A percentile compares a stretch with the other conserved stretches of the same genome.
These are phyloP conservation scores for Coniochaeta sp. DNA, from an alignment of 2,329 filamentous ascomycete genomes.

Conservation along the genomic window DNA sequence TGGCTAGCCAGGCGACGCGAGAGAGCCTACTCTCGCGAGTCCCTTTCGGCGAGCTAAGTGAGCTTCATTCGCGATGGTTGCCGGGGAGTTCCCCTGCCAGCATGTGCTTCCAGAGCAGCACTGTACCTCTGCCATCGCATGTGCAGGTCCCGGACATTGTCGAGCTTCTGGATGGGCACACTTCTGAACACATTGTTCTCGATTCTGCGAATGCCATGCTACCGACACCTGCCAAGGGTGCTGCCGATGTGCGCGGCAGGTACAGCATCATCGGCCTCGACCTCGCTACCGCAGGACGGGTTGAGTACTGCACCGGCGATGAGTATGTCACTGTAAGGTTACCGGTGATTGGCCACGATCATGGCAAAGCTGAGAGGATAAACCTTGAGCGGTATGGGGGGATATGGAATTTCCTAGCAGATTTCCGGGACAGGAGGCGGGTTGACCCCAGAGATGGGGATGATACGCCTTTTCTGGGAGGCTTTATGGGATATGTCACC, in stretches of 20 bases:
- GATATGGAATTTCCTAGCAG: constrained; percentile 44
- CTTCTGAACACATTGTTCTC: constrained; percentile 43
- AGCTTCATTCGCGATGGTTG: constrained; percentile 3
- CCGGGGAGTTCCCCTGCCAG: constrained; percentile 11
- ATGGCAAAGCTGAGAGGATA: constrained; percentile 16
- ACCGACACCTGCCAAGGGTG: constrained; percentile 26
- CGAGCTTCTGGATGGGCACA: constrained; percentile 34
- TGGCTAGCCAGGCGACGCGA: constrained; percentile 23
- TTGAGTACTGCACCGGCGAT: constrained; percentile 51
- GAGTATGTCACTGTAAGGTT: constrained; percentile 24
- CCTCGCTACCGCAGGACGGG: constrained; percentile 43
- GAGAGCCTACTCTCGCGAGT: constrained; percentile 23
- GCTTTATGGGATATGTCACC: constrained; percentile 76
- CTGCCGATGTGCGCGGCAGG: constrained; percentile 43
- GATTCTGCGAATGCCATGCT: constrained; percentile 51
- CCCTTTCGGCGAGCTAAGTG: neutral
- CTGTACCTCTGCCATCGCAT: constrained; percentile 34
- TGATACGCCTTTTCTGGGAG: constrained; percentile 63
- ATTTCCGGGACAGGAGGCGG: constrained; percentile 29
- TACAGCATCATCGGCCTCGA: constrained; percentile 70
- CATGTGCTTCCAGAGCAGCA: constrained; percentile 27
- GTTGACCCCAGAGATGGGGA: constrained; percentile 13
- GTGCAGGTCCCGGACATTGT: constrained; percentile 47
- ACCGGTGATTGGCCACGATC: constrained; percentile 2
- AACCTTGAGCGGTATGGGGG: constrained; percentile 18